These are phyloP conservation scores for Pichia kudriavzevii DNA, from an alignment of 1,139 yeast species.

Conservation along the genomic window DNA sequence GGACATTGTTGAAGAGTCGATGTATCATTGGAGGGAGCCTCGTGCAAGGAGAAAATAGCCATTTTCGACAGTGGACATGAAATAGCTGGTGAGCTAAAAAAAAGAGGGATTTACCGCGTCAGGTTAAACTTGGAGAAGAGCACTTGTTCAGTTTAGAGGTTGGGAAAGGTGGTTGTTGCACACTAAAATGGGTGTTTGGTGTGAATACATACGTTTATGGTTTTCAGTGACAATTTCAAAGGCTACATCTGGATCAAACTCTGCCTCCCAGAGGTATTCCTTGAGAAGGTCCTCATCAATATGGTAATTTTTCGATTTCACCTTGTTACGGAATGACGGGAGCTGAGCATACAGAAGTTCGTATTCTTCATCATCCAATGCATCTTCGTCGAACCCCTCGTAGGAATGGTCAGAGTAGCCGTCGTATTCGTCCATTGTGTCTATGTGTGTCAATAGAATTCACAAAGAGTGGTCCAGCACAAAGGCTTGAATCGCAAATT, in stretches of 20 bases:
- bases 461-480: no score
- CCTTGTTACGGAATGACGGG: slow-evolving; percentile 9
- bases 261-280: slow-evolving; percentile 14
- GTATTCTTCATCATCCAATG: slow-evolving; percentile 14
- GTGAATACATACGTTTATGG: slow-evolving; percentile 36
- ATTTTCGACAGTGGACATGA: neutral
- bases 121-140: neutral
- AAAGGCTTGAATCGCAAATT: no score
- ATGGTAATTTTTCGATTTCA: neutral
- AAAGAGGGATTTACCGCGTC: neutral
- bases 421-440: slow-evolving; percentile 12
- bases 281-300: slow-evolving; percentile 11
- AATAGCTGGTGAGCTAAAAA: slow-evolving; percentile 1
- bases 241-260: slow-evolving; percentile 13
- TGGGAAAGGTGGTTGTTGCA: neutral
- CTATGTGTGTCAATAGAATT: no score
- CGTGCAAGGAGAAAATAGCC: neutral
- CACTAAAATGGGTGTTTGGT: slow-evolving; percentile 9
- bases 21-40: no score
- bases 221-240: slow-evolving; percentile 19
- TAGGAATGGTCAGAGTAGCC: slow-evolving; percentile 1
- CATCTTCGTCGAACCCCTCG: slow-evolving; percentile 13
- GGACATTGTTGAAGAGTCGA: slow-evolving; percentile 9
- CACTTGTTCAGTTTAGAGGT: neutral
- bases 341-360: slow-evolving; percentile 13